Evolutionary conservation across 139 green algal genomes (phyloP), one percentile per base, ranked within the genome.

Genomic region (Asterochloris sp.): DNA sequence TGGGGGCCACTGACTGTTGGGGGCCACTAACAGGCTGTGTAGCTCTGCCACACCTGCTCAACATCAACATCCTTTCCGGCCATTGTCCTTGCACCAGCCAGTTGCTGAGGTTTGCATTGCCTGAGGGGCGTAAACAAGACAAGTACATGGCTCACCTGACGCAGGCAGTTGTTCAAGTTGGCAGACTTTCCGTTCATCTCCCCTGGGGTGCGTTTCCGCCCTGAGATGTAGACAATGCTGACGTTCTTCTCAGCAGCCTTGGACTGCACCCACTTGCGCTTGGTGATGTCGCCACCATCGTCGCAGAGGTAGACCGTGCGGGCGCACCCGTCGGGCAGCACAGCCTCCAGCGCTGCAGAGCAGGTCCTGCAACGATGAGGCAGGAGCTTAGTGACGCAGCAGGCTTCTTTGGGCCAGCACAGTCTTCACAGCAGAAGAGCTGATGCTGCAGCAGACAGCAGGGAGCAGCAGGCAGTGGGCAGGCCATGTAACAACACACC

Each of bases 181-280:
- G 82, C 85, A 11, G 83, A 87, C 89, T 95, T 95, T 61, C 91
- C 91, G 62, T 95, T 95, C 79, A 93, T 87, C 84, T 91, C 82
- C 0, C 74, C 81, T 4, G 67, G n/a, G 0, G 78, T 26, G 15
- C 87, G 86, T 13, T 82, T 68, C 28, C 90, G 83, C 12, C 90
- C 88, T 0, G 69, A 86, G 10, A 94, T 85, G 62, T 94, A 94
- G 16, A 85, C 76, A 26, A 87, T 69, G 24, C 14, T 67, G 63
- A n/a, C 73, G 1, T 64, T 62, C 62, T 73, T 81, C 38, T 82
- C 74, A 21, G 75, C 63, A 38, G 60, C 82, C 69, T 73, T 81
- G 64, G 38, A n/a, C 38, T 77, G 74, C 61, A 78, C 81, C 76
- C 73, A 86, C 47, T 85, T 80, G 62, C 77, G 76, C 28, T 85